phyloP scores from a whole-genome alignment of 176 grass and related monocot species.

The Avena sativa region DNA sequence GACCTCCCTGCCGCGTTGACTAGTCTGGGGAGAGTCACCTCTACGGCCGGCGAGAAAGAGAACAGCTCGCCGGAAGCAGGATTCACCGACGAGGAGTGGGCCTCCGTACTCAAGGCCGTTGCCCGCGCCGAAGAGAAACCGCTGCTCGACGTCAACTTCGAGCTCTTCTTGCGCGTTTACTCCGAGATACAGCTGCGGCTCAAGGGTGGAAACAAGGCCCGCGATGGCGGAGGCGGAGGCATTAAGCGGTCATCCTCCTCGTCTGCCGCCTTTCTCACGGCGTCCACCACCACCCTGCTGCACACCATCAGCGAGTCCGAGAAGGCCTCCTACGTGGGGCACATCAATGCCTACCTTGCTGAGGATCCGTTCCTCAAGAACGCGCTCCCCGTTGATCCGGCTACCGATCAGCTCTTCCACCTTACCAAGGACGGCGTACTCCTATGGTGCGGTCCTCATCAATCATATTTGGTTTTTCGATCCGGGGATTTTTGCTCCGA shows the following conservation, averaged over 20 bases:
- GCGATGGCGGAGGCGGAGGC: background rate
- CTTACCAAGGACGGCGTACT: conserved; percentile 91
- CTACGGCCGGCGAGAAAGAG: conserved; percentile 46
- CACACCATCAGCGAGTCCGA: conserved; percentile 97
- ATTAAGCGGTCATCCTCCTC: conserved; percentile 60
- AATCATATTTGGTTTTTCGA: conserved; percentile 9
- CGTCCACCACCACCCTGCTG: conserved; percentile 90
- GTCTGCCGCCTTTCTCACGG: conserved; percentile 71
- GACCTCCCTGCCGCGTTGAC: conserved; percentile 72
- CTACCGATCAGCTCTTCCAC: conserved; percentile 85
- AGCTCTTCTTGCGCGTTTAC: conserved; percentile 84
- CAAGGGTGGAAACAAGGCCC: conserved; percentile 40
- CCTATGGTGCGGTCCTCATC: conserved; percentile 60
- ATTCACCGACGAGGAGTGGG: conserved; percentile 68
- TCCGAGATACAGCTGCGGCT: conserved; percentile 77
- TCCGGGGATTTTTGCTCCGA: conserved; percentile 21
- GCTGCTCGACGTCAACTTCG: conserved; percentile 62
- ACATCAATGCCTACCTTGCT: conserved; percentile 86
- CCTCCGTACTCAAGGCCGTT: conserved; percentile 58
- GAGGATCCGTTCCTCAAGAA: conserved; percentile 77
- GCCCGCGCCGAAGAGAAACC: conserved; percentile 48
- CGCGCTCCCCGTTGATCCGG: conserved; percentile 76
- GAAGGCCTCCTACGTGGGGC: conserved; percentile 89
- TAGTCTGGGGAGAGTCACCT: conserved; percentile 35
- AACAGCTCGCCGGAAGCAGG: conserved; percentile 35